A percentile compares a stretch with the other conserved stretches of the same genome.
Evolutionary conservation across 805 yeast species (phyloP).

Genomic region (Phaffomyces thermotolerans): DNA sequence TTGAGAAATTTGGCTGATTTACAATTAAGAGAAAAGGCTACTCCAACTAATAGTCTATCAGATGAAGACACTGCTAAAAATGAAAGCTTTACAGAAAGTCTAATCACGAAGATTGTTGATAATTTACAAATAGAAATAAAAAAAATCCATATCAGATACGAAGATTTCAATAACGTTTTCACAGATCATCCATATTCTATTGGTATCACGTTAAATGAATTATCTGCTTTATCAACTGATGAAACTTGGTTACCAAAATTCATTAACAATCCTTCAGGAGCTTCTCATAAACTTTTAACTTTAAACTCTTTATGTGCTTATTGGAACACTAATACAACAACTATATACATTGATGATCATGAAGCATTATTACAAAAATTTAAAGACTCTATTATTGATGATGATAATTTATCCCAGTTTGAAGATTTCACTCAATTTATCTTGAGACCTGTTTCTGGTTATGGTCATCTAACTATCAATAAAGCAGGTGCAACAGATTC

Average conservation of each 20-base stretch:
- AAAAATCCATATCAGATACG: constrained; percentile 88
- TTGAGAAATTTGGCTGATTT: constrained; percentile 60
- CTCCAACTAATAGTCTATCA: constrained; percentile 27
- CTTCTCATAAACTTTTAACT: constrained; percentile 71
- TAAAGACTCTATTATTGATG: constrained; percentile 34
- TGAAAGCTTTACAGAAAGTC: constrained; percentile 79
- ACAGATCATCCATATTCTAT: constrained; percentile 72
- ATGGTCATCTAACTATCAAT: constrained; percentile 74
- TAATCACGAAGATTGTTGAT: constrained; percentile 85
- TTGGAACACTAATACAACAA: constrained; percentile 65
- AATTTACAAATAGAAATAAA: constrained; percentile 86
- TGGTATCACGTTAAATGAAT: constrained; percentile 77
- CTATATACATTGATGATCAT: constrained; percentile 41
- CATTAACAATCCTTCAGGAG: constrained; percentile 57
- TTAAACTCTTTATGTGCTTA: constrained; percentile 71
- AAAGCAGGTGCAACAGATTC: constrained; percentile 67
- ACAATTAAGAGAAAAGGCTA: constrained; percentile 44
- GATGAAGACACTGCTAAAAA: constrained; percentile 41
- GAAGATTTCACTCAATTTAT: constrained; percentile 41
- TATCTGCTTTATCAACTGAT: constrained; percentile 89
- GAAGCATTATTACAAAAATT: constrained; percentile 44
- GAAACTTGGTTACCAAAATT: constrained; percentile 80
- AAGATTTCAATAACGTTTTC: constrained; percentile 62
- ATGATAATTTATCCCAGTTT: constrained; percentile 27
- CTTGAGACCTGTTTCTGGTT: constrained; percentile 82